Percentiles rank a stretch among this genome's conserved stretches.
These are phyloP conservation scores for Babesia caballi DNA, from an alignment of 169 alveolate species.

Conservation along the genomic window DNA sequence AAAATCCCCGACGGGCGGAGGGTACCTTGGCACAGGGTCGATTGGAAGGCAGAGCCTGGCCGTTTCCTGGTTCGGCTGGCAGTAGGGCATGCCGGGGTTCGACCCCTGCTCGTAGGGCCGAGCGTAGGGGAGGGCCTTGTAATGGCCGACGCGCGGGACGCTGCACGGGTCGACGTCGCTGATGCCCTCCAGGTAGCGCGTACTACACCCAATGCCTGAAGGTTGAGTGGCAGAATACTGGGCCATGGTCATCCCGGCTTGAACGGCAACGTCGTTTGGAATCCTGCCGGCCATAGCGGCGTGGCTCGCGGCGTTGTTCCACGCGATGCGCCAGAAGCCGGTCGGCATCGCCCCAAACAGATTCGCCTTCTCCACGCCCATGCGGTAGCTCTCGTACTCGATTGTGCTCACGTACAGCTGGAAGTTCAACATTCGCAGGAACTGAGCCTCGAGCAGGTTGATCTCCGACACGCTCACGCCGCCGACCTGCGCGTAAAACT, in stretches of 20 bases:
- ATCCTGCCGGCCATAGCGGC: background rate
- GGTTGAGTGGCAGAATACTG: background rate
- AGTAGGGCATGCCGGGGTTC: background rate
- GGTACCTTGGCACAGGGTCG: background rate
- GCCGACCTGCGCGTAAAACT: constrained; percentile 89
- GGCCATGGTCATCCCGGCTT: background rate
- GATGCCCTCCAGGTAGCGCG: constrained; percentile 7
- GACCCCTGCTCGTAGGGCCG: background rate
- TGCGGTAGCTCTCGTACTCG: constrained; percentile 83
- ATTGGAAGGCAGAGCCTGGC: background rate
- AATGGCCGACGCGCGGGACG: background rate
- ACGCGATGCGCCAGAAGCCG: constrained; percentile 9
- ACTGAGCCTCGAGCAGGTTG: constrained; percentile 85
- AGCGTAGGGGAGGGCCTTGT: background rate
- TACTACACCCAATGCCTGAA: constrained; percentile 1
- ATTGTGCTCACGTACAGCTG: constrained; percentile 82
- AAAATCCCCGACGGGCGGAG: background rate
- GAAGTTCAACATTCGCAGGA: constrained; percentile 81
- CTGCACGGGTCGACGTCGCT: too few relatives aligned
- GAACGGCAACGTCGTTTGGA: background rate
- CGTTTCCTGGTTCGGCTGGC: background rate
- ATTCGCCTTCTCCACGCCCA: constrained; percentile 70
- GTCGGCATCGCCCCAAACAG: background rate
- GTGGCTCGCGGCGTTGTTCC: constrained; percentile 10
- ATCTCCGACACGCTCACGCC: constrained; percentile 90